Conservation (phyloP, 129 eudicot genomes). For the Helichrysum umbraculigerum region DNA sequence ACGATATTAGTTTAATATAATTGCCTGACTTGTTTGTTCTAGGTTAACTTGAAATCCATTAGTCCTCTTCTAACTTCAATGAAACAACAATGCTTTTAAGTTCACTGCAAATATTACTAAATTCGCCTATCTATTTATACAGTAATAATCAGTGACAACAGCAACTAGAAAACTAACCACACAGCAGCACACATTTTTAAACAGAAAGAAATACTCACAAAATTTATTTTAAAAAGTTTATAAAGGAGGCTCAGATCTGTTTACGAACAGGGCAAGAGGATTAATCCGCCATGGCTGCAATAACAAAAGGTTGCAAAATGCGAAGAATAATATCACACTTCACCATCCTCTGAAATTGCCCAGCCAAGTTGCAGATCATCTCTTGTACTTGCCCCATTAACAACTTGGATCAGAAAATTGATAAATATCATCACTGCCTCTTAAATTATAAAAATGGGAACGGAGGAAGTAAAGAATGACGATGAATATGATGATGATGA, state of each 20-base stretch:
- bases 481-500: too few species aligned
- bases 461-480: too few species aligned
- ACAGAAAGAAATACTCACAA: too few species aligned
- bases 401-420: conserved; percentile 9
- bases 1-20: too few species aligned
- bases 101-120: background rate
- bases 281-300: conserved; percentile 47
- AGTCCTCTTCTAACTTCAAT: background rate
- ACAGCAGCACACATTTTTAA: too few species aligned
- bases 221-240: too few species aligned
- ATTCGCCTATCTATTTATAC: background rate
- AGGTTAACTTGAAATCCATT: too few species aligned
- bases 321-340: background rate
- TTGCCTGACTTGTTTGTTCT: too few species aligned
- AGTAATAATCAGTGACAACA: too few species aligned
- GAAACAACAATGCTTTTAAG: background rate
- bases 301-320: conserved; percentile 28
- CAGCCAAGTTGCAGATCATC: conserved; percentile 47
- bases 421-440: conserved; percentile 39
- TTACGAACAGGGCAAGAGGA: conserved; percentile 21
- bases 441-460: too few species aligned
- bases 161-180: too few species aligned
- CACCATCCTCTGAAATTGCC: conserved; percentile 34
- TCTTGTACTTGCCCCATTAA: background rate
- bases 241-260: conserved; percentile 40